Base-by-base conservation (phyloP, 768 basidiomycete genomes). In the Strobilomyces dryophilus region DNA sequence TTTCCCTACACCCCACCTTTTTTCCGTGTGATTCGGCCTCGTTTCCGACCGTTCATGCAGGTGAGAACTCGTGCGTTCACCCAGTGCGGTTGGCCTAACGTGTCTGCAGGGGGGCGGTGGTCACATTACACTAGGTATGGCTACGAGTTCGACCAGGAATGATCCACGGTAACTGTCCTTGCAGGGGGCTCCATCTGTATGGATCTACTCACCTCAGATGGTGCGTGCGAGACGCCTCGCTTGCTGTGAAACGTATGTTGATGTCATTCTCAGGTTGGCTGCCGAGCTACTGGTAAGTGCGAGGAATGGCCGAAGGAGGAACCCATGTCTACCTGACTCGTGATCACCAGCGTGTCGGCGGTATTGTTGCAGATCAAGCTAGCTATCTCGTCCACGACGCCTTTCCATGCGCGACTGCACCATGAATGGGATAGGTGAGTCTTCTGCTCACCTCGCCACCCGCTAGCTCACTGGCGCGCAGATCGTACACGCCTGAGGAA, bases 1-100 rank as follows among this genome's bases (percentile, higher is more conserved):
- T 89, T 81, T 64, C 87, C 87, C 0, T 77, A 82, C 59, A 74
- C 80, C 9, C 89, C 87, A 1, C 88, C 89, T 0, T 89, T 86
- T 72, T 87, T 89, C 69, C 79, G 87, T 51, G 82, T 89, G 31
- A 76, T 90, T 21, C 83, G 82, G 24, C 88, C 88, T 0, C 78
- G 87, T 24, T 85, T 89, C 69, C 64, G 86, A 34, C 83, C 85
- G 0, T 89, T 89, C 62, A 76, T 79, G 35, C 76, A 82, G 42
- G 66, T 71, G 31, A 21, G 44, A 43, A n/a, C 17, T 49, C 15
- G 21, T 21, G 14, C 45, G 36, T 21, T 26, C 8, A 20, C n/a
- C 37, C 15, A 3, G 9, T 4, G 20, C 1, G 5, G 44, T 24
- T 45, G 18, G 43, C 42, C 49, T 50, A 18, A 59, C 20, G 11